Conservation (phyloP, 805 yeast genomes). For the Suhomyces sp. region DNA sequence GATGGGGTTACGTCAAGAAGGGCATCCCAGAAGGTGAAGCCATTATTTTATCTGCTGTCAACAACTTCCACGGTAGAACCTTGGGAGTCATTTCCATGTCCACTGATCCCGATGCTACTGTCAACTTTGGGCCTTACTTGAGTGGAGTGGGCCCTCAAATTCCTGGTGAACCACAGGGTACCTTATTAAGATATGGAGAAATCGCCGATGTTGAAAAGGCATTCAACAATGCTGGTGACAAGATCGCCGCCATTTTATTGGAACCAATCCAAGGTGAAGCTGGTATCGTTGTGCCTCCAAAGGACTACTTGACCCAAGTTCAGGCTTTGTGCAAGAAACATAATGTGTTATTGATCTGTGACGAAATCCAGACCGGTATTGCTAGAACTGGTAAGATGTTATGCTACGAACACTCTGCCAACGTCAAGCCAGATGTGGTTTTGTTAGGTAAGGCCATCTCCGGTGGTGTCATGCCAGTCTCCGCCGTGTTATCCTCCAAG, state of each 20-base stretch:
- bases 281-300: conserved; percentile 93
- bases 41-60: conserved; percentile 78
- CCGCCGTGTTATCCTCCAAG: conserved; percentile 85
- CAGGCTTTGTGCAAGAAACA: conserved; percentile 72
- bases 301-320: conserved; percentile 72
- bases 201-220: conserved; percentile 86
- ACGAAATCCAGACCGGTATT: conserved; percentile 96
- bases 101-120: conserved; percentile 90
- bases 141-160: conserved; percentile 78
- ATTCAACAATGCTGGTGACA: conserved; percentile 77
- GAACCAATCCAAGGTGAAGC: conserved; percentile 99
- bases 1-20: conserved; percentile 93
- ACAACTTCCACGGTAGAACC: conserved; percentile 96
- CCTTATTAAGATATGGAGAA: conserved; percentile 73
- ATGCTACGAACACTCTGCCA: conserved; percentile 79
- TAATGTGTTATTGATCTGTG: conserved; percentile 88
- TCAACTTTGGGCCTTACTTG: conserved; percentile 87
- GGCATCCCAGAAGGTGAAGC: conserved; percentile 83
- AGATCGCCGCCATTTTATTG: conserved; percentile 83
- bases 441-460: conserved; percentile 92
- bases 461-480: conserved; percentile 92
- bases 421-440: conserved; percentile 84
- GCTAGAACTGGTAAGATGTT: conserved; percentile 96
- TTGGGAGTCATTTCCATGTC: conserved; percentile 94
- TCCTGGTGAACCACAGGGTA: conserved; percentile 66